Evolutionary conservation across 192 early-diverging fungal species (phyloP).

Genomic region (Podila epicladia): DNA sequence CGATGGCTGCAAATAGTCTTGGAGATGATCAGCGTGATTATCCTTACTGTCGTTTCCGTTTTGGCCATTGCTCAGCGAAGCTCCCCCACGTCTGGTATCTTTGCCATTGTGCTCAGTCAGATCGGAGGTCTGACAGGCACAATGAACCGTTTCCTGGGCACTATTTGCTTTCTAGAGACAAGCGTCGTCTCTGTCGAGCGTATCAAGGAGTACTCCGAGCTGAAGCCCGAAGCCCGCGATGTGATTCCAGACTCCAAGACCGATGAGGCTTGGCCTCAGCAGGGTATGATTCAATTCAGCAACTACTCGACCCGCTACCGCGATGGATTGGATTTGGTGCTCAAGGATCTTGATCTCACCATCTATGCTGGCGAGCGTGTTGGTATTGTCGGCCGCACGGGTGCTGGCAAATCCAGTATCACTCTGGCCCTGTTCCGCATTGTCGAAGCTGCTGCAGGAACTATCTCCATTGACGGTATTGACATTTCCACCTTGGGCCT

Average conservation of each 20-base stretch:
- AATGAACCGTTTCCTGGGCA: slow-evolving; percentile 80
- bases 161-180: slow-evolving; percentile 78
- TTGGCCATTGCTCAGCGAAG: slow-evolving; percentile 69
- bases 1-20: slow-evolving; percentile 72
- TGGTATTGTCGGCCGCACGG: slow-evolving; percentile 60
- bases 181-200: slow-evolving; percentile 76
- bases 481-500: slow-evolving; percentile 73
- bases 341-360: slow-evolving; percentile 21
- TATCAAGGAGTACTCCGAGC: slow-evolving; percentile 80
- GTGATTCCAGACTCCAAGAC: slow-evolving; percentile 63
- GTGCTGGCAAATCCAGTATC: slow-evolving; percentile 84
- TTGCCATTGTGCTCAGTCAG: slow-evolving; percentile 66
- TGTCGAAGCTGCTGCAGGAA: slow-evolving; percentile 63
- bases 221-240: slow-evolving; percentile 78
- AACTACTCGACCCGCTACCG: slow-evolving; percentile 81
- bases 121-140: slow-evolving; percentile 73
- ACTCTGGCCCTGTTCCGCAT: slow-evolving; percentile 78
- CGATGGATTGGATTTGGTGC: slow-evolving; percentile 69
- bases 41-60: slow-evolving; percentile 76
- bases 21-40: slow-evolving; percentile 76
- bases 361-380: slow-evolving; percentile 27
- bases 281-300: slow-evolving; percentile 73
- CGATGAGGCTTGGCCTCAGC: slow-evolving; percentile 69
- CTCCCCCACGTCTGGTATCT: slow-evolving; percentile 53
- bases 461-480: slow-evolving; percentile 77